Evolutionary conservation across 148 eudicot species (phyloP), one percentile per base, ranked within the genome.

Genomic region (Dianthus caryophyllus): DNA sequence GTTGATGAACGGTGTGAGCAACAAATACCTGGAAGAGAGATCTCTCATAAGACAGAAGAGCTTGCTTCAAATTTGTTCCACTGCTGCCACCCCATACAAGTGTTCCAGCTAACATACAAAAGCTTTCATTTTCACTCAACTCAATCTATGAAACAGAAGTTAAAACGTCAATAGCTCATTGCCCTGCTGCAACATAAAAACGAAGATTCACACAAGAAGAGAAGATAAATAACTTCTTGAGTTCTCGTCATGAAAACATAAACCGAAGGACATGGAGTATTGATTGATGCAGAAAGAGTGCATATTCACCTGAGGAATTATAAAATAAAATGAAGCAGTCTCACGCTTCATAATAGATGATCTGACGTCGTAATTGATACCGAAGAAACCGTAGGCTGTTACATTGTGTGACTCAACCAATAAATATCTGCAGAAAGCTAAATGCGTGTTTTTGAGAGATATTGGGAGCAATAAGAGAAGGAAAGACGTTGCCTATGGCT

Each of bases 241-340:
- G 38, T 33, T 33, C 47, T 29, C 48, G 11, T 54, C 15, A 17
- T 50, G 30, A 26, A 30, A 50, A 49, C 13, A 22, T 14, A 56
- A 18, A 22, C 24, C 64, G 36, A 58, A 5, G 69, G 66, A 65
- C 69, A 38, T n/a, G 38, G 52, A 18, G 50, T 50, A 66, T 71
- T 25, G 38, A 55, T 33, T 69, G 43, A 50, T 39, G 75, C 55
- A 80, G 30, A 79, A 73, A 70, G 63, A 63, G 77, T 49, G 79
- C 27, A 68, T 59, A 48, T 31, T 79, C 76, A 95, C 99, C 89
- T 88, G 90, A 61, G 99, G 99, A 77, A 95, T 81, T 47, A 86
- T 80, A 56, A 88, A 73, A 79, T 83, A 86, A 76, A 71, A 80
- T 58, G 90, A 86, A 81, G 85, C 86, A 70, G 59, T 79, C 61